These are phyloP conservation scores for Amaranthus tricolor DNA, from an alignment of 179 eudicot species.

Conservation along the genomic window DNA sequence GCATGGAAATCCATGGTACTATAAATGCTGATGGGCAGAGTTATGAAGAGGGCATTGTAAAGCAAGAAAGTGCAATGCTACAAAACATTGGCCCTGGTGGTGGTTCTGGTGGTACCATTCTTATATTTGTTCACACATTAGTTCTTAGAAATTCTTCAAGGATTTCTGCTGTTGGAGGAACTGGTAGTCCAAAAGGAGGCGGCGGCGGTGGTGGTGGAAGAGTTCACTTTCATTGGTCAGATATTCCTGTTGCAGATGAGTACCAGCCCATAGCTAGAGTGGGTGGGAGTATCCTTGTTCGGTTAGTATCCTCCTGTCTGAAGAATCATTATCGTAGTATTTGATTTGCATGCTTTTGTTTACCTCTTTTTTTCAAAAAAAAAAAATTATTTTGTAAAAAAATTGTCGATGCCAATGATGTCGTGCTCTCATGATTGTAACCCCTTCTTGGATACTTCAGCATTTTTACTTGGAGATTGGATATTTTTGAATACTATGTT, in stretches of 20 bases:
- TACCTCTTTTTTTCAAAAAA: background rate
- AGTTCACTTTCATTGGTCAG: slow-evolving; percentile 93
- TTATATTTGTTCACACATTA: slow-evolving; percentile 70
- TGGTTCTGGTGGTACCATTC: slow-evolving; percentile 97
- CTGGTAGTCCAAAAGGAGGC: slow-evolving; percentile 68
- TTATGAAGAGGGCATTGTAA: slow-evolving; percentile 42
- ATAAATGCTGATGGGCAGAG: slow-evolving; percentile 84
- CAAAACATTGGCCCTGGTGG: slow-evolving; percentile 71
- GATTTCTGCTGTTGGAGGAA: slow-evolving; percentile 80
- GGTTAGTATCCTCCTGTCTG: slow-evolving; percentile 45
- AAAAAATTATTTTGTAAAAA: too few relatives aligned
- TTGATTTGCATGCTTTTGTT: background rate
- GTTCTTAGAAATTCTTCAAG: slow-evolving; percentile 50
- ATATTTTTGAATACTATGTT: background rate
- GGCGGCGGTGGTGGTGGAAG: slow-evolving; percentile 99
- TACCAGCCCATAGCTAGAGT: slow-evolving; percentile 73
- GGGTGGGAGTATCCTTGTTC: slow-evolving; percentile 53
- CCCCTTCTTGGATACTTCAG: background rate
- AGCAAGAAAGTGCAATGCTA: slow-evolving; percentile 25
- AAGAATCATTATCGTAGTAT: background rate
- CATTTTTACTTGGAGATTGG: background rate
- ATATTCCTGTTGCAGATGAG: slow-evolving; percentile 69
- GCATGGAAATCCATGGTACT: slow-evolving; percentile 58
- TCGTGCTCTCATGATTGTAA: background rate
- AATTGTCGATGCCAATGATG: background rate